phyloP scores from a whole-genome alignment of 1,284 basidiomycete species.

The Malassezia psittaci region DNA sequence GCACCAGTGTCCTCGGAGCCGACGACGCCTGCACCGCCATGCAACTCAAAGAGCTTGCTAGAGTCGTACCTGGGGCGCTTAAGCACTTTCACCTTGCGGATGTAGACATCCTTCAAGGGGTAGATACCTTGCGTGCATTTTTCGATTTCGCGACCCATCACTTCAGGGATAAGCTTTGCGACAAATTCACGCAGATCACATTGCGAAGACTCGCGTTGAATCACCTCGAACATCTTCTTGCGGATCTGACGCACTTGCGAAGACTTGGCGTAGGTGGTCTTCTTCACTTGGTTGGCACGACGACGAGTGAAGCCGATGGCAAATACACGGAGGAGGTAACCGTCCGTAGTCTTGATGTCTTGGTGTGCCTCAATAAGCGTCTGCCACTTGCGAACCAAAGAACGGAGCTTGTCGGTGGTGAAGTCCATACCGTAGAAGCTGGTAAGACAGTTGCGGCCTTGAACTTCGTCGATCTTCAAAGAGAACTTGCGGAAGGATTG shows the following conservation, averaged over 20 bases:
- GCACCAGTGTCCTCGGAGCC: constrained; percentile 69
- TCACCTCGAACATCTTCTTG: constrained; percentile 99
- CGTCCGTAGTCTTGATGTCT: constrained; percentile 98
- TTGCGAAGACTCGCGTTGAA: constrained; percentile 86
- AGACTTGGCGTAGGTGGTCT: constrained; percentile 96
- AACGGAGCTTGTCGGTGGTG: constrained; percentile 98
- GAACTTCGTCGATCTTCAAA: constrained; percentile 90
- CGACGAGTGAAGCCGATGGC: constrained; percentile 98
- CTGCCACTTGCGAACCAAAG: constrained; percentile 99
- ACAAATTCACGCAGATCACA: constrained; percentile 91
- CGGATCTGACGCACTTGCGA: constrained; percentile 93
- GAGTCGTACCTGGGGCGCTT: constrained; percentile 95
- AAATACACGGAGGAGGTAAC: constrained; percentile 97
- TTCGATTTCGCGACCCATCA: constrained; percentile 98
- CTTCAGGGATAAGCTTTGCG: constrained; percentile 97
- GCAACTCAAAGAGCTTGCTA: constrained; percentile 85
- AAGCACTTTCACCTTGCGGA: constrained; percentile 83
- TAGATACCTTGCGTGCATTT: constrained; percentile 93
- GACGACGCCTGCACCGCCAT: constrained; percentile 59
- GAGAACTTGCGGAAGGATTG: constrained; percentile 99
- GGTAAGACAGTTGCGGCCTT: constrained; percentile 98
- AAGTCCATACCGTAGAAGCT: constrained; percentile 99
- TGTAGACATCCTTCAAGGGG: constrained; percentile 80
- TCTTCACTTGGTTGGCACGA: constrained; percentile 89
- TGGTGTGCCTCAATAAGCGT: constrained; percentile 96